Percentiles rank a stretch among this genome's conserved stretches.
Conservation (phyloP, 2,329 filamentous ascomycete genomes). For the Fusarium ambrosium region DNA sequence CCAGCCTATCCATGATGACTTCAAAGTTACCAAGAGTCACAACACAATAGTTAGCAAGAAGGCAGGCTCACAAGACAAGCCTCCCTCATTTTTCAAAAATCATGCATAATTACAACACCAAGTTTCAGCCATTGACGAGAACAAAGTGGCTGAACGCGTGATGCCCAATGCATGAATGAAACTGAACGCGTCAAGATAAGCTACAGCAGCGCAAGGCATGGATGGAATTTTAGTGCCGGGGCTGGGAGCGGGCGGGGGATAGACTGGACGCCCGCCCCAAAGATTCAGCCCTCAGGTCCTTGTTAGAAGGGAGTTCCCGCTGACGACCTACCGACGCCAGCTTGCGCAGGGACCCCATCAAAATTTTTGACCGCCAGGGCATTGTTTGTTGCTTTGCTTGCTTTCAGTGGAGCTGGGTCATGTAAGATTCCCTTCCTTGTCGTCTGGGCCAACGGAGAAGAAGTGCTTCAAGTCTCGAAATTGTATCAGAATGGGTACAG, state of each 20-base stretch:
- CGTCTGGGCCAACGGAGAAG: constrained; percentile 35
- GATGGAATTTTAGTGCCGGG: background rate
- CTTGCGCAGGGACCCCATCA: constrained; percentile 11
- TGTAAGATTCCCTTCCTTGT: constrained; percentile 17
- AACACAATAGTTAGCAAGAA: background rate
- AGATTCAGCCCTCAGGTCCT: constrained; percentile 26
- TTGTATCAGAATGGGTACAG: background rate
- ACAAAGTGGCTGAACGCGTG: constrained; percentile 3
- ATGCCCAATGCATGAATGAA: constrained; percentile 12
- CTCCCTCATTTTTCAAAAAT: background rate
- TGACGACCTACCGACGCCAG: constrained; percentile 11
- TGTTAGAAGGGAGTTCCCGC: constrained; percentile 31
- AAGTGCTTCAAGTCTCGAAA: background rate
- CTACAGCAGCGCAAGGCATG: background rate
- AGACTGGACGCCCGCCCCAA: background rate
- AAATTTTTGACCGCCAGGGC: constrained; percentile 32
- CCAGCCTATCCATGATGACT: background rate
- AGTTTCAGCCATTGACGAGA: background rate
- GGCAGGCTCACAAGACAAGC: background rate
- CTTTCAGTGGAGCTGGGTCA: background rate
- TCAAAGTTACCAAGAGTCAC: background rate
- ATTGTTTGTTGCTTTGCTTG: constrained; percentile 20
- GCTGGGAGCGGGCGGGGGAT: constrained; percentile 9
- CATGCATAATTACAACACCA: background rate
- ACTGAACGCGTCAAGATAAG: background rate